phyloP scores from a whole-genome alignment of 768 basidiomycete species.

The Tylopilus sp. region DNA sequence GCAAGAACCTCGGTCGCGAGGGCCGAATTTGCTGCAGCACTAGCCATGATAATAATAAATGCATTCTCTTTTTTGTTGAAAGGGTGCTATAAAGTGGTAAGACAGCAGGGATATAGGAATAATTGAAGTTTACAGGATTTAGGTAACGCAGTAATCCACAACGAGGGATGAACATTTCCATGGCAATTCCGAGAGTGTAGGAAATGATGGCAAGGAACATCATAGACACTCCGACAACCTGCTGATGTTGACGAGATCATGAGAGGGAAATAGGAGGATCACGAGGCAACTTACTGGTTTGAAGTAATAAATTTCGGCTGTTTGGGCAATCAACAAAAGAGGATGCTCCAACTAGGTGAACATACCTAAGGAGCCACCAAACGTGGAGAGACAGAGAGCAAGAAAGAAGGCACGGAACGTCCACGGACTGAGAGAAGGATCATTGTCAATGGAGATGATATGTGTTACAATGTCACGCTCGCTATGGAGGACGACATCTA shows the following conservation, averaged over 20 bases:
- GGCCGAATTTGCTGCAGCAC: conserved; percentile 52
- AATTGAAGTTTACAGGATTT: conserved; percentile 42
- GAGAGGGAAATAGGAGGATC: neutral
- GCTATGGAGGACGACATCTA: neutral
- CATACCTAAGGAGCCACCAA: conserved; percentile 49
- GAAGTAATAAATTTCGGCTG: conserved; percentile 60
- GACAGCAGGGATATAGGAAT: neutral
- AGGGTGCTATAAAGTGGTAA: conserved; percentile 36
- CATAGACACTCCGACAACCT: conserved; percentile 50
- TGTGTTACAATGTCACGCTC: conserved; percentile 1
- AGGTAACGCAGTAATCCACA: conserved; percentile 43
- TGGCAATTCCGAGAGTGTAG: conserved; percentile 45
- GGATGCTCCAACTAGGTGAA: neutral
- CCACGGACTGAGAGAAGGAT: conserved; percentile 11
- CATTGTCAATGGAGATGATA: neutral
- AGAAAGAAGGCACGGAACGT: conserved; percentile 42
- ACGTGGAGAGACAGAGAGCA: conserved; percentile 49
- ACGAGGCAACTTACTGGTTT: conserved; percentile 40
- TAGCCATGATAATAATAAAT: conserved; percentile 47
- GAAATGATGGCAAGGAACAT: conserved; percentile 57
- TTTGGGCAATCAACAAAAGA: neutral
- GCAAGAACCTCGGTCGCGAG: conserved; percentile 55
- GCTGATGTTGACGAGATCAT: conserved; percentile 28
- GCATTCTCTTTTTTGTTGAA: conserved; percentile 63
- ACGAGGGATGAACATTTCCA: conserved; percentile 47